Percentiles rank a stretch among this genome's conserved stretches.
phyloP scores from a whole-genome alignment of 257 asterid species.

The Lycium barbarum region DNA sequence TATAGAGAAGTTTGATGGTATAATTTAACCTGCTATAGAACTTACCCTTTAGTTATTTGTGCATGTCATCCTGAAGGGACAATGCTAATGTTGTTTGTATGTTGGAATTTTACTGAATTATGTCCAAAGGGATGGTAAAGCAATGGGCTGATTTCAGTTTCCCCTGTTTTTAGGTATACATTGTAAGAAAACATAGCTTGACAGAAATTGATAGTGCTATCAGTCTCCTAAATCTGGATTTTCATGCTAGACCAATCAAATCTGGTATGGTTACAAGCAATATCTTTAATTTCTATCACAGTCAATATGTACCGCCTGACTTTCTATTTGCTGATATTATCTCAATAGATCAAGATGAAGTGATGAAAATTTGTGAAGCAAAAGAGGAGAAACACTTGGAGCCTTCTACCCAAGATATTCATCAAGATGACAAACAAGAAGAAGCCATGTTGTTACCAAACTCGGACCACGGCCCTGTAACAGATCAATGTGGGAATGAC shows the following conservation, averaged over 20 bases:
- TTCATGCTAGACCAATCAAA: slow-evolving; percentile 38
- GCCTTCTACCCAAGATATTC: slow-evolving; percentile 30
- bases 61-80: background rate
- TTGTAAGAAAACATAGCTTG: slow-evolving; percentile 47
- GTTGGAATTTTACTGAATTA: background rate
- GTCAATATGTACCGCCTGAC: no score
- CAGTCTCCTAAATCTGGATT: slow-evolving; percentile 44
- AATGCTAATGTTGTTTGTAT: background rate
- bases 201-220: slow-evolving; percentile 59
- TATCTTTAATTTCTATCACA: background rate
- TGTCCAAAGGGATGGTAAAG: slow-evolving; percentile 9
- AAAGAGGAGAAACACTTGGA: background rate
- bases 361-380: slow-evolving; percentile 27
- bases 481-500: slow-evolving; percentile 22
- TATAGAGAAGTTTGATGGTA: no score
- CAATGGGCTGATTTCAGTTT: background rate
- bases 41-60: background rate
- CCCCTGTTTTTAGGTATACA: slow-evolving; percentile 56
- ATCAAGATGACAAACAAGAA: slow-evolving; percentile 31
- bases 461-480: slow-evolving; percentile 26
- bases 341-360: slow-evolving; percentile 29
- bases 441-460: slow-evolving; percentile 29
- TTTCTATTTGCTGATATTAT: slow-evolving; percentile 10
- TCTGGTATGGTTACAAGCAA: slow-evolving; percentile 35
- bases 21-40: background rate